Evolutionary conservation across 129 eudicot species (phyloP).

Genomic region (Flaveria brownii): DNA sequence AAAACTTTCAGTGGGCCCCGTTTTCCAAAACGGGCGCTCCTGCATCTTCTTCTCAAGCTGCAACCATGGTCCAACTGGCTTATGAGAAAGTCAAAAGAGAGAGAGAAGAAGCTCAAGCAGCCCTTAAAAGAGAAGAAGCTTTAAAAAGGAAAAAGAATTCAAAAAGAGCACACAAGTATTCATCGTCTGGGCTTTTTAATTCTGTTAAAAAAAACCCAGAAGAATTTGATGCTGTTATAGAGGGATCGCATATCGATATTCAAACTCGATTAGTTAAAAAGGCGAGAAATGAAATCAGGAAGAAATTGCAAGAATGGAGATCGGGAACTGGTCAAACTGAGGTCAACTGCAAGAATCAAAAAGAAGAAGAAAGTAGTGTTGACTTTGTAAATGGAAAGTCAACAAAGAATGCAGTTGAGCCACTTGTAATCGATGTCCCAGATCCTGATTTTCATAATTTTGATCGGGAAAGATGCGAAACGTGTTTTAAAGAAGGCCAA

Average conservation of each 20-base stretch:
- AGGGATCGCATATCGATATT: conserved; percentile 27
- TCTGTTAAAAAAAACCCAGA: conserved; percentile 4
- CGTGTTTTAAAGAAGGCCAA: conserved; percentile 60
- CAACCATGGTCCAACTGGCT: conserved; percentile 72
- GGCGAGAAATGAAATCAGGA: conserved; percentile 55
- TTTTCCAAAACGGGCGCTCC: conserved; percentile 50
- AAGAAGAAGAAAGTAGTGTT: conserved; percentile 19
- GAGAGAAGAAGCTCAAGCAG: conserved; percentile 79
- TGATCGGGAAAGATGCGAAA: conserved; percentile 50
- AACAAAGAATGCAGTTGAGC: conserved; percentile 20
- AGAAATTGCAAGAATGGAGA: conserved; percentile 41
- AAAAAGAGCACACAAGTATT: conserved; percentile 34
- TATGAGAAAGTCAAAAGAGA: conserved; percentile 80
- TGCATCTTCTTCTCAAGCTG: conserved; percentile 71
- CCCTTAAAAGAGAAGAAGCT: conserved; percentile 64
- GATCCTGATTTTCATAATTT: conserved; percentile 73
- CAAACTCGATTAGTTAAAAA: conserved; percentile 49
- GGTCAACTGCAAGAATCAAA: conserved; percentile 23
- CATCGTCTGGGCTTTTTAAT: conserved; percentile 29
- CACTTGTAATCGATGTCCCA: conserved; percentile 49
- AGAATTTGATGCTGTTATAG: conserved; percentile 18
- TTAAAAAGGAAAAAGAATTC: conserved; percentile 51
- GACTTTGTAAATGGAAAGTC: conserved; percentile 3
- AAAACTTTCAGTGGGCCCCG: conserved; percentile 69
- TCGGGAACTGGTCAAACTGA: conserved; percentile 30